phyloP scores from a whole-genome alignment of 2,329 filamentous ascomycete species.

The Colletotrichum incanum region DNA sequence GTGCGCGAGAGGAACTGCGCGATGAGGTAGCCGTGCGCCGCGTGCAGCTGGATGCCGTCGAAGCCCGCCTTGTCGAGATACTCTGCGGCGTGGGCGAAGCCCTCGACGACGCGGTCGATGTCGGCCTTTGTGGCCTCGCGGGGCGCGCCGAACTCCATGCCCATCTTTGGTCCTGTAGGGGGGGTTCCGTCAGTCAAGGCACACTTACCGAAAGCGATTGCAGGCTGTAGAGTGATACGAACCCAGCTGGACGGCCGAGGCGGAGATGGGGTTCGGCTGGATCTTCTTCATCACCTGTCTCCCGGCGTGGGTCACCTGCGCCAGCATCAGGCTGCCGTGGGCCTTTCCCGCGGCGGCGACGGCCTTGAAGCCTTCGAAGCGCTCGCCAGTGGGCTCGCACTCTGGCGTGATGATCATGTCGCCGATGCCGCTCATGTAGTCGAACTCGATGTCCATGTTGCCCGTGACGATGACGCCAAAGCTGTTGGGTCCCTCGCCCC shows the following conservation, averaged over 20 bases:
- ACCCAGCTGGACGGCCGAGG: constrained; percentile 56
- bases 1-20: constrained; percentile 66
- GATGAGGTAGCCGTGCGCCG: constrained; percentile 69
- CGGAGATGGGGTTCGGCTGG: constrained; percentile 57
- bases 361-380: constrained; percentile 74
- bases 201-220: background rate
- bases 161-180: constrained; percentile 45
- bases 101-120: constrained; percentile 70
- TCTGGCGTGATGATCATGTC: constrained; percentile 72
- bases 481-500: constrained; percentile 68
- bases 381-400: constrained; percentile 65
- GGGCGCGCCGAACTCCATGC: constrained; percentile 61
- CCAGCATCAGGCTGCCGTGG: constrained; percentile 73
- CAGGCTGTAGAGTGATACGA: background rate
- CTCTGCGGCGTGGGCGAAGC: constrained; percentile 74
- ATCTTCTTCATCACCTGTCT: constrained; percentile 61
- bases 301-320: constrained; percentile 75
- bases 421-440: constrained; percentile 69
- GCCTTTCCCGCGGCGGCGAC: constrained; percentile 69
- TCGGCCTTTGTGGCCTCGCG: constrained; percentile 68
- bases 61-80: constrained; percentile 76
- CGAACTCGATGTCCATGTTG: constrained; percentile 76
- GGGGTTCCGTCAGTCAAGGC: background rate
- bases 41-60: constrained; percentile 67
- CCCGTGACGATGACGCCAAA: constrained; percentile 73